Base-by-base conservation (phyloP, 2,329 filamentous ascomycete genomes). In the Exophiala sp. region DNA sequence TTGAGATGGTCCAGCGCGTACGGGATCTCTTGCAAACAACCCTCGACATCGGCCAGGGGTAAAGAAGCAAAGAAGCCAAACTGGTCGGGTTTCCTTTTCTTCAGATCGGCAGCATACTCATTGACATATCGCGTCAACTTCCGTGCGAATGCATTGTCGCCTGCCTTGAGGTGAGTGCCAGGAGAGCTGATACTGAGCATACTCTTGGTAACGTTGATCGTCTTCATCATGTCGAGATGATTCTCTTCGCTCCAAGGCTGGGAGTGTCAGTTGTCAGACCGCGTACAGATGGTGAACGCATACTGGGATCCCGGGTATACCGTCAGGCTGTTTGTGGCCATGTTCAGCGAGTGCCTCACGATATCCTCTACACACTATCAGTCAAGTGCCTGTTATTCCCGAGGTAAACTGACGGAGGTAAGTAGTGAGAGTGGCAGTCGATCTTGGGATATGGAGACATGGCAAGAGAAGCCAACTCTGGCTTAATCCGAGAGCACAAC, bases 121-220 rank as follows among this genome's bases (percentile, higher is more conserved):
- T 66, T 66, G 34, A 62, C 67, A 9, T 67, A 55, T 1, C 73
- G 65, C 8, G 70, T 67, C 2, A 78, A 54, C 22, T 54, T 49
- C 10, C 59, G 52, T 14, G 64, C 61, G 2, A 65, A 67, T 10
- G 70, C 63, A 1, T 58, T 46, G 38, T 68, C 57, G 50, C 76
- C 65, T 0, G 68, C 63, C 0, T 64, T 64, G 13, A 81, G 65
- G 50, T 76, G 65, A 0, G 72, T 75, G 11, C 77, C 78, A 0
- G 78, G 78, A 0, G 73, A 73, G 3, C 72, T 75, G 59, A 81
- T 73, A 58, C 73, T 78, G 9, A 81, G 63, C 29, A 80, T 74
- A 9, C 75, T 75, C 57, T 73, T 77, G 4, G 62, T 62, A 51
- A 81, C 76, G 53, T 72, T 70, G 50, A 70, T 60, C 1, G 65